phyloP scores from a whole-genome alignment of 495 filamentous ascomycete genomes.

The Trichoderma parareesei region DNA sequence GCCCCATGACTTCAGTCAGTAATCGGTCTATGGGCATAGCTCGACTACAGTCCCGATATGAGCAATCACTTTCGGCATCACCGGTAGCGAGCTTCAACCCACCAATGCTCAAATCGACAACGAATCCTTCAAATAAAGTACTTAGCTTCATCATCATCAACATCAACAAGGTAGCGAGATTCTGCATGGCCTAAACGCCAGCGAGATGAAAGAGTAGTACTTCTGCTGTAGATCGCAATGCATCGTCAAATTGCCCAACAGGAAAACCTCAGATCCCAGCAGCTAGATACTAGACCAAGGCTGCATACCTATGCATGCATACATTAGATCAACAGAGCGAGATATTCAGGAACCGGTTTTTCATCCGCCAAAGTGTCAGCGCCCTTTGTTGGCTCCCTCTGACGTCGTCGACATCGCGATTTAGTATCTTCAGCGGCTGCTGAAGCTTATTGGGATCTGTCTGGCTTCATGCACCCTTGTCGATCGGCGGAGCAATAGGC shows the following conservation, averaged over 20 bases:
- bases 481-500: neutral
- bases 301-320: neutral
- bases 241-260: neutral
- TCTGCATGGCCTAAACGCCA: too few relatives aligned
- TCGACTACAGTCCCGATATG: neutral
- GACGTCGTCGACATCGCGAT: neutral
- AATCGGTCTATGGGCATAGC: too few relatives aligned
- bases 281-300: neutral
- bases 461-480: neutral
- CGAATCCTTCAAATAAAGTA: too few relatives aligned
- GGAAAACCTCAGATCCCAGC: neutral
- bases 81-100: neutral
- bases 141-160: too few relatives aligned
- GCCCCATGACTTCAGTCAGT: too few relatives aligned
- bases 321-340: too few relatives aligned
- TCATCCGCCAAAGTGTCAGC: neutral
- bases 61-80: neutral
- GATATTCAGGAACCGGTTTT: conserved; percentile 5
- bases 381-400: conserved; percentile 2
- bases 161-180: too few relatives aligned
- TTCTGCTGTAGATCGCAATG: neutral
- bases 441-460: neutral
- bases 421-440: neutral
- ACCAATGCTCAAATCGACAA: too few relatives aligned
- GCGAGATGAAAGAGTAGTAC: neutral